phyloP scores from a whole-genome alignment of 441 rosid species.

The Euphorbia corollata region DNA sequence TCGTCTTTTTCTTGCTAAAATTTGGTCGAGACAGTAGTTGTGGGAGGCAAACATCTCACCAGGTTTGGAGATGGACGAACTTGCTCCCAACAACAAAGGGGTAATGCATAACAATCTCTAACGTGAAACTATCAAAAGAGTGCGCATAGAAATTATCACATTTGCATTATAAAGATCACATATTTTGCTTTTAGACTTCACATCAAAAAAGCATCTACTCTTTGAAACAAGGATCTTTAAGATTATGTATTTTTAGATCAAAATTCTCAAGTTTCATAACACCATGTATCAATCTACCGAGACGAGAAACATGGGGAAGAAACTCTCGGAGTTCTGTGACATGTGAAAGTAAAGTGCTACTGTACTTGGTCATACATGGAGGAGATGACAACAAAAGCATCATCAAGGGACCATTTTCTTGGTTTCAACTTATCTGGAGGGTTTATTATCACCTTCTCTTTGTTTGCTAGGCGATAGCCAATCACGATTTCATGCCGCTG shows the following conservation, averaged over 20 bases:
- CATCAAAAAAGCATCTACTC: neutral
- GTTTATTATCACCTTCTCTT: constrained; percentile 65
- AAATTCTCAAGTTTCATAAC: neutral
- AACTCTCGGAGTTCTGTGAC: neutral
- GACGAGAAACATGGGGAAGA: neutral
- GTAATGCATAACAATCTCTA: too few relatives aligned
- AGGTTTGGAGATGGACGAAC: too few relatives aligned
- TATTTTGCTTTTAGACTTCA: neutral
- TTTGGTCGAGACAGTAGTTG: too few relatives aligned
- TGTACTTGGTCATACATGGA: constrained; percentile 30
- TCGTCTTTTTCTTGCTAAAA: too few relatives aligned
- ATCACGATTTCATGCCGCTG: constrained; percentile 63
- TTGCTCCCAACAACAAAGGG: too few relatives aligned
- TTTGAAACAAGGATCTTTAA: neutral
- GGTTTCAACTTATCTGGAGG: constrained; percentile 50
- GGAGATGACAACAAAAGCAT: constrained; percentile 64
- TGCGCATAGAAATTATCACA: too few relatives aligned
- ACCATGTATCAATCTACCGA: neutral
- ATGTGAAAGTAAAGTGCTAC: neutral
- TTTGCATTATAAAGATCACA: neutral
- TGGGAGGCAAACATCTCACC: too few relatives aligned
- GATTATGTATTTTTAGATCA: neutral
- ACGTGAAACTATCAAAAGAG: too few relatives aligned
- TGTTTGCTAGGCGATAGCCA: constrained; percentile 58
- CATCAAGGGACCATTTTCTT: constrained; percentile 76